Percentiles rank a stretch among this genome's conserved stretches.
Evolutionary conservation across 106 monocot species (phyloP).

Genomic region (Iris macrosiphon): DNA sequence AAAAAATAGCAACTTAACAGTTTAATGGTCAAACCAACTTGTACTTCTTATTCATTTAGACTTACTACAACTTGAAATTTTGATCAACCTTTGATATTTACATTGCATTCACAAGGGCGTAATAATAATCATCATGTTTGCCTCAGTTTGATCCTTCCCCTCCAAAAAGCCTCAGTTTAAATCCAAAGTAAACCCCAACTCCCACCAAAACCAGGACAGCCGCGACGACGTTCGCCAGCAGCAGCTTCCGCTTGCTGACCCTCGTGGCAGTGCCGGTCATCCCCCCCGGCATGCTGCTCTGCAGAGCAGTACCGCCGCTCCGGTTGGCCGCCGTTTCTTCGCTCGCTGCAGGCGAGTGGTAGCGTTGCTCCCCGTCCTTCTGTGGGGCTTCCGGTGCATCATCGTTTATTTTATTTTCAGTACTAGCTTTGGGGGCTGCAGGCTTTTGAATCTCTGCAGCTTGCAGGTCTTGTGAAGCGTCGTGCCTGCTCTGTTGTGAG

Average conservation of each 20-base stretch:
- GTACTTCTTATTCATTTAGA: no score
- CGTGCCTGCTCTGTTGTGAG: no score
- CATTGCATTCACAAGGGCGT: not conserved
- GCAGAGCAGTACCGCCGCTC: not conserved
- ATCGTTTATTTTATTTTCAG: not conserved
- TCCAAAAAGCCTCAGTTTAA: not conserved
- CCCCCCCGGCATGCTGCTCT: not conserved
- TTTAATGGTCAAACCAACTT: no score
- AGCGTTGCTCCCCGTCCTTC: not conserved
- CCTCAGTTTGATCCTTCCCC: not conserved
- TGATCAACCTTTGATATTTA: not conserved
- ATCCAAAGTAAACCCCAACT: constrained; percentile 11
- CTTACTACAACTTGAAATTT: no score
- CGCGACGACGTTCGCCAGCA: not conserved
- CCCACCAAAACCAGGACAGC: constrained; percentile 4
- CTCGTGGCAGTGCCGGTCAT: not conserved
- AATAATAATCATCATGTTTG: not conserved
- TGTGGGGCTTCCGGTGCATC: not conserved
- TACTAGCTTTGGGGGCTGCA: not conserved
- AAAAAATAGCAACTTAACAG: no score
- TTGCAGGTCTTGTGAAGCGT: not conserved
- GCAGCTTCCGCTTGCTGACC: constrained; percentile 1
- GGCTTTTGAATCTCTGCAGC: not conserved
- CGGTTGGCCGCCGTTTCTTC: not conserved
- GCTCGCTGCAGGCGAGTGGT: no score